Base-by-base conservation (phyloP, 805 yeast species). In the Candida boidinii region DNA sequence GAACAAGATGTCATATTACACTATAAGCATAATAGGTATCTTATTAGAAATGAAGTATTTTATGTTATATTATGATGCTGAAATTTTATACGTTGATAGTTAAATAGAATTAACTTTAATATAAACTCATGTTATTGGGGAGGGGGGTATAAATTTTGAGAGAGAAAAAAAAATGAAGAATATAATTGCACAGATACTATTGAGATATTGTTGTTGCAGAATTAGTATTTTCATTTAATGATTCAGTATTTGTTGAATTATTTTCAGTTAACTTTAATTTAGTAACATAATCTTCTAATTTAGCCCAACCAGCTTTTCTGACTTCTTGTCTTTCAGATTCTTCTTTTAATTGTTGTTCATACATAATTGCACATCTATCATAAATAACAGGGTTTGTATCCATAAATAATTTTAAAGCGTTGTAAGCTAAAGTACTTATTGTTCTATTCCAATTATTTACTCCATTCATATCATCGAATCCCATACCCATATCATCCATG, bases 301-400 rank as follows among this genome's bases (percentile, higher is more conserved):
- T 66, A 42, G 66, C 69, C 94, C 94, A 83, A 36, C 78, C 81
- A 43, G 73, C 76, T 43, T 70, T 71, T 43, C 84, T 68, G 23
- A 77, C 68, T 26, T 64, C 62, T 44, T 75, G 78, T 35, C 81
- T 66, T 44, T 72, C 72, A 43, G 71, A 72, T 51, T 80, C 84
- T 44, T 80, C 87, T 46, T 77, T 83, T 38, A 81, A 64, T 31
- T 83, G 76, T 46, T 85, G 85, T 46, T 86, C 80, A 56, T 87
- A 87, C 41, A 84, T 59, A 46, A 84, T 70, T n/a, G 94, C 82
- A 53, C 97, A 90, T 52, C 87, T 88, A 54, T 88, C 96, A 58
- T 85, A 92, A 17, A 90, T 66, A 7, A 79, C 78, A 12, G 95
- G 94, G 54, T 88, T 88, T 33, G 92, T 80, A 49, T 90, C 96